These are phyloP conservation scores for Stemphylium beticola DNA, from an alignment of 2,329 filamentous ascomycete species.

Conservation along the genomic window DNA sequence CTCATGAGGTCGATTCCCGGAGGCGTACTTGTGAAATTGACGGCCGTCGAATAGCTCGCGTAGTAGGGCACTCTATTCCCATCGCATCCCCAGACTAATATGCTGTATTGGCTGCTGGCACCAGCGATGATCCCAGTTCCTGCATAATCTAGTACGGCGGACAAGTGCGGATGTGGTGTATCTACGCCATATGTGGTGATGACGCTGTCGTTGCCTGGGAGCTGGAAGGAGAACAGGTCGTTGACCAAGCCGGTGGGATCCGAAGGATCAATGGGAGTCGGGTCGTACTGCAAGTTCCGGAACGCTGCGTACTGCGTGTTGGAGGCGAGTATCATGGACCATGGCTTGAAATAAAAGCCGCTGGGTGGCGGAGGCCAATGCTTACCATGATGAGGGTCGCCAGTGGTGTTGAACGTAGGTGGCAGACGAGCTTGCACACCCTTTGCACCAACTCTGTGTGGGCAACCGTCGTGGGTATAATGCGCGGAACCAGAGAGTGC, in stretches of 20 bases:
- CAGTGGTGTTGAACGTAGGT: not conserved
- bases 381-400: not conserved
- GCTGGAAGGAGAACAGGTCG: slow-evolving; percentile 27
- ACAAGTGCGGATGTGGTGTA: slow-evolving; percentile 4
- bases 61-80: slow-evolving; percentile 14
- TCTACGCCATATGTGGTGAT: slow-evolving; percentile 24
- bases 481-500: not conserved
- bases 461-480: not conserved
- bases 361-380: slow-evolving; percentile 14
- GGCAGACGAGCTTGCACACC: slow-evolving; percentile 14
- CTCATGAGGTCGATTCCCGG: slow-evolving; percentile 26
- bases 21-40: slow-evolving; percentile 13
- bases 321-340: slow-evolving; percentile 23
- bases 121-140: slow-evolving; percentile 21
- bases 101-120: slow-evolving; percentile 16
- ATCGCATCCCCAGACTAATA: slow-evolving; percentile 30
- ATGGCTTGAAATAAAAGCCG: slow-evolving; percentile 25
- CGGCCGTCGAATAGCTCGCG: slow-evolving; percentile 17
- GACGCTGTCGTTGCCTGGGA: slow-evolving; percentile 18
- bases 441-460: not conserved
- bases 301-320: slow-evolving; percentile 16
- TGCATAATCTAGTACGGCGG: slow-evolving; percentile 11
- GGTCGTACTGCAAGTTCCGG: slow-evolving; percentile 28
- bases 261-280: slow-evolving; percentile 13
- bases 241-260: slow-evolving; percentile 16